Base-by-base conservation (phyloP, 208 protist species). In the Leishmania amazonensis region DNA sequence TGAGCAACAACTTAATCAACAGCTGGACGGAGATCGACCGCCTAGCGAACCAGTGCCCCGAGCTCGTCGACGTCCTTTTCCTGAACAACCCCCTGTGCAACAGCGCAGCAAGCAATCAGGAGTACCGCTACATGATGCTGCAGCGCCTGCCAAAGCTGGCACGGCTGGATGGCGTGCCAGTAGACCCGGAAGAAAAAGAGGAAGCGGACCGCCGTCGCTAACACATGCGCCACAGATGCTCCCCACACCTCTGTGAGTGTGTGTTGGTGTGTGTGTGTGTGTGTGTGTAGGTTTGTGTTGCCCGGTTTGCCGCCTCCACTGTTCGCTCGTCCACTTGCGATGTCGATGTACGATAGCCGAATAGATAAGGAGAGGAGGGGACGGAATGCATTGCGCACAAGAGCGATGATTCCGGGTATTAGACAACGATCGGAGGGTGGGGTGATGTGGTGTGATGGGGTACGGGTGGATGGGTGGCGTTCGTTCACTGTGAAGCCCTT, bases 1-100 rank as follows among this genome's bases (percentile, higher is more conserved):
- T 99, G 91, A 95, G 90, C 82, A 98, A 99, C 87, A 99, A 99
- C 86, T 89, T 98, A n/a, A 95, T 99, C 81, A 91, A 85, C 80
- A 98, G 93, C 80, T 99, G 97, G 96, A 94, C 90, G 9, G 98
- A 99, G 84, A 93, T 99, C 75, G 97, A 99, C 74, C 86, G 96
- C 28, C 85, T 99, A 8, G 90, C 91, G 35, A 98, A 97, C 75
- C 93, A 98, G 83, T 96, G 98, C 72, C 94, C 97, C 13, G 94
- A 98, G 82, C 82, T 99, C 35, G 84, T 88, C 35, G 97, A 99
- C 31, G 91, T 99, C 53, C 90, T 98, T 19, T 97, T 99, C 72
- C 31, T 98, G 38, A 97, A 97, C 70, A 99, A 99, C 87, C 97
- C 98, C 8, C 88, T 99, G 81, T 90, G 75, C 86, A 96, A 92